Base-by-base conservation (phyloP, 129 eudicot species). In the Artemisia annua region DNA sequence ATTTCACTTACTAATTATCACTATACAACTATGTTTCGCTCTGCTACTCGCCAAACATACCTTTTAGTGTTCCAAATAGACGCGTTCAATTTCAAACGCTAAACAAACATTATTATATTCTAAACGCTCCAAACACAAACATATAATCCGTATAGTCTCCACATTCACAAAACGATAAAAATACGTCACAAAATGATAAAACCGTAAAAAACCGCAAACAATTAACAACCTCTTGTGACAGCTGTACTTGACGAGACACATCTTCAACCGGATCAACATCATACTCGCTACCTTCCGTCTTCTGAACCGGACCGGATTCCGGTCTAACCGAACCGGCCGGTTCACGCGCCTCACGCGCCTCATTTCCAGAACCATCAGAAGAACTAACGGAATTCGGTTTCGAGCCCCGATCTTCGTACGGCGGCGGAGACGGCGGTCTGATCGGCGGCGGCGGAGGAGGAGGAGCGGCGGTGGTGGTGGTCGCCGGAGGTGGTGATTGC, bases 221-320 rank as follows among this genome's bases (percentile, higher is more conserved):
- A 52, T 54, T 53, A 35, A 64, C 65, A n/a, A 90, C 98, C 97
- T 93, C 97, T 76, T 87, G 89, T 71, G 75, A 70, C 15, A 93
- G 88, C 89, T 85, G 96, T 57, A 97, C 83, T 72, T 90, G 92
- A 24, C 90, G 86, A 74, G 97, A 82, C 72, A 80, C 70, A 20
- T 87, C 91, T 30, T 89, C 96, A 17, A 83, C 82, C 9, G 79
- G 49, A 72, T 64, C 84, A 16, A 78, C 35, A 1, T 76, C 85
- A 46, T 78, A 63, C 52, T 70, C 71, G 44, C 53, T 54, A 63
- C 67, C 63, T 71, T 85, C 87, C 61, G 70, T 85, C 70, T 73
- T 85, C 76, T 64, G 76, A 48, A 67, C 20, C 46, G 73, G 66
- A 32, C 32, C 70, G 26, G 70, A 12, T 57, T 64, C 66, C 26